Evolutionary conservation across 2,329 filamentous ascomycete species (phyloP).

Genomic region (Fusarium musae): DNA sequence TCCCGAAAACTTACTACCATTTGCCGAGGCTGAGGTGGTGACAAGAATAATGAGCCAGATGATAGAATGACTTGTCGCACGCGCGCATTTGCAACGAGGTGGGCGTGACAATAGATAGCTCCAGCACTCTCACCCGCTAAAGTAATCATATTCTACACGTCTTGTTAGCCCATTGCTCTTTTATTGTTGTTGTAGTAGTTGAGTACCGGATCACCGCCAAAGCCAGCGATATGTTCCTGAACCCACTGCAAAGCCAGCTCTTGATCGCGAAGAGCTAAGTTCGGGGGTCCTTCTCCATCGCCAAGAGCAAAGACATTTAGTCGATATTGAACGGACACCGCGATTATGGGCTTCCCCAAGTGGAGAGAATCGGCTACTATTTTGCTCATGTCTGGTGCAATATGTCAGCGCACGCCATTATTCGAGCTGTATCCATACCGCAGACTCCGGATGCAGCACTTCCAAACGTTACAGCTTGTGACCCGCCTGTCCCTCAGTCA

Average conservation of each 20-base stretch:
- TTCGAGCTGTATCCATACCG: conserved; percentile 42
- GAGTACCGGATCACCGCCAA: conserved; percentile 45
- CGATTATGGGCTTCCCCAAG: conserved; percentile 33
- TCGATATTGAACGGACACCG: conserved; percentile 38
- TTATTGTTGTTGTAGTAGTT: no score
- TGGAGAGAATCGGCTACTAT: conserved; percentile 51
- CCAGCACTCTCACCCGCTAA: conserved; percentile 59
- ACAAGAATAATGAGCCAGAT: conserved; percentile 56
- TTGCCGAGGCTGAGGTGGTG: conserved; percentile 51
- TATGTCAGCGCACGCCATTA: neutral
- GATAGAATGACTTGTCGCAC: conserved; percentile 49
- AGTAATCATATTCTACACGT: conserved; percentile 51
- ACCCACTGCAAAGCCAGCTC: conserved; percentile 49
- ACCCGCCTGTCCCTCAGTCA: conserved; percentile 47
- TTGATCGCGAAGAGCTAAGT: conserved; percentile 52
- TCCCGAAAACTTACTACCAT: neutral
- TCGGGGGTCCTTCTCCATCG: conserved; percentile 50
- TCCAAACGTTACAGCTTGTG: conserved; percentile 57
- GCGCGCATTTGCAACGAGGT: conserved; percentile 49
- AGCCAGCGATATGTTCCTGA: conserved; percentile 35
- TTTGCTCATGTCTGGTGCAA: conserved; percentile 20
- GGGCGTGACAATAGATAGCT: conserved; percentile 57
- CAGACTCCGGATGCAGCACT: conserved; percentile 55
- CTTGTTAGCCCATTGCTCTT: no score
- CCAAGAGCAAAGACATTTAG: conserved; percentile 54